Base-by-base conservation (phyloP, 371 early-diverging fungal genomes). In the Mortierella sp. region DNA sequence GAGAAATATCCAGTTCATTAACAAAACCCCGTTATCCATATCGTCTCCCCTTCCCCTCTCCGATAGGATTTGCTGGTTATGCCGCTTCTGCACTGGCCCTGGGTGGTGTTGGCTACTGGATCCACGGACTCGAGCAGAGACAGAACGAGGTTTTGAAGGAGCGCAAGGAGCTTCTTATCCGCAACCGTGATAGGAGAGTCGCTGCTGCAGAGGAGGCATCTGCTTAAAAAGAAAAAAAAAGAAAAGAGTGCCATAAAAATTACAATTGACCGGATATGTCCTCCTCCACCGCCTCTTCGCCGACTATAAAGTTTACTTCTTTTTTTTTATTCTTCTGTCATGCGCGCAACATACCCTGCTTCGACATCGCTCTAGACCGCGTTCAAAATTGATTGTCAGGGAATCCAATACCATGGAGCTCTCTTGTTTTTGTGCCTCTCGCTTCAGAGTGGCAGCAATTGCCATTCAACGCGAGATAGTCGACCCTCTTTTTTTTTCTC, bases 261-360 rank as follows among this genome's bases (percentile, higher is more conserved):
- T 37, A 9, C 37, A 37, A 37, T 37, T 37, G 37, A 37, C 37
- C 9, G 37, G 37, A 9, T 37, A 5, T 9, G 37, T 9, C 37
- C 9, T 9, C 37, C 37, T 5, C 37, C 37, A 19, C 70, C 89
- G 21, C n/a, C n/a, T n/a, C n/a, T n/a, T n/a, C n/a, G n/a, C n/a
- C n/a, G n/a, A n/a, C n/a, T 73, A 84, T 1, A 86, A 86, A 69
- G 72, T 82, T 21, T 95, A 94, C 7, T 64, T 37, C 37, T 5
- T 37, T 37, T 37, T 37, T 37, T 37, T 37, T 9, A 37, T 5
- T 37, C 9, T 37, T 37, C 9, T 37, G 3, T 9, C 3, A 18
- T 82, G 92, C 28, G 81, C 81, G 25, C 94, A 94, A 64, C 75
- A 95, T 9, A 82, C 92, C 16, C 89, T 93, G 6, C 75, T 93